These are phyloP conservation scores for Ocimum tenuiflorum DNA, from an alignment of 257 asterid genomes.

Conservation along the genomic window DNA sequence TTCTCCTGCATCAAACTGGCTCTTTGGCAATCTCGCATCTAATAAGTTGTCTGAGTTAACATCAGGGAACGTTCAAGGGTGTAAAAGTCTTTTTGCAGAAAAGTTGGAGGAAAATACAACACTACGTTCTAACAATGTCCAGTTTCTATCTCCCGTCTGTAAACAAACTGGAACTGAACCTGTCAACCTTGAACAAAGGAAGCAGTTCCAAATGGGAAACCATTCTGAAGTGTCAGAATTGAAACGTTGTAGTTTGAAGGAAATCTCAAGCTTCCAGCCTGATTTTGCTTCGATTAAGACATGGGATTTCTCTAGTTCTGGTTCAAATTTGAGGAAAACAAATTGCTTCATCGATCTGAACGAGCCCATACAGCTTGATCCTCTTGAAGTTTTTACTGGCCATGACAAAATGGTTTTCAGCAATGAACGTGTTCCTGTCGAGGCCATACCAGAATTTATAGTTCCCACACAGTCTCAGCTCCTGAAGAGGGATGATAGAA, in stretches of 20 bases:
- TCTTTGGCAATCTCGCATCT: slow-evolving; percentile 18
- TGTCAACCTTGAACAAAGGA: slow-evolving; percentile 41
- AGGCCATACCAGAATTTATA: slow-evolving; percentile 17
- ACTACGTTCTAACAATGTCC: slow-evolving; percentile 12
- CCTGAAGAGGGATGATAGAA: slow-evolving; percentile 16
- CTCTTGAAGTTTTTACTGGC: slow-evolving; percentile 20
- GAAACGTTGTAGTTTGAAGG: slow-evolving; percentile 4
- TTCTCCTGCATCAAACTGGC: slow-evolving; percentile 31
- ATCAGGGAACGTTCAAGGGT: slow-evolving; percentile 26
- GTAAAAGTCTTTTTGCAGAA: slow-evolving; percentile 14
- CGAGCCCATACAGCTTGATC: slow-evolving; percentile 37
- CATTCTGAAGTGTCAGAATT: slow-evolving; percentile 15
- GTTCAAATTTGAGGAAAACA: slow-evolving; percentile 22
- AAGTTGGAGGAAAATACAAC: slow-evolving; percentile 17
- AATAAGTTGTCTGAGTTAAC: slow-evolving; percentile 18
- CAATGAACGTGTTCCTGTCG: slow-evolving; percentile 21
- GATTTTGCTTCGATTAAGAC: slow-evolving; percentile 20
- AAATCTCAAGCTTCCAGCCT: slow-evolving; percentile 6
- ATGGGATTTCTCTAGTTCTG: slow-evolving; percentile 22
- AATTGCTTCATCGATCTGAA: slow-evolving; percentile 53
- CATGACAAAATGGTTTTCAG: slow-evolving; percentile 17
- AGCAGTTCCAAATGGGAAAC: slow-evolving; percentile 24
- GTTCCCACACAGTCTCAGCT: slow-evolving; percentile 2
- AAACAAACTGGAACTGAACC: slow-evolving; percentile 25
- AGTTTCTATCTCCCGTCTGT: slow-evolving; percentile 16